Evolutionary conservation across 192 early-diverging fungal genomes (phyloP).

Genomic region (Entomortierella parvispora): DNA sequence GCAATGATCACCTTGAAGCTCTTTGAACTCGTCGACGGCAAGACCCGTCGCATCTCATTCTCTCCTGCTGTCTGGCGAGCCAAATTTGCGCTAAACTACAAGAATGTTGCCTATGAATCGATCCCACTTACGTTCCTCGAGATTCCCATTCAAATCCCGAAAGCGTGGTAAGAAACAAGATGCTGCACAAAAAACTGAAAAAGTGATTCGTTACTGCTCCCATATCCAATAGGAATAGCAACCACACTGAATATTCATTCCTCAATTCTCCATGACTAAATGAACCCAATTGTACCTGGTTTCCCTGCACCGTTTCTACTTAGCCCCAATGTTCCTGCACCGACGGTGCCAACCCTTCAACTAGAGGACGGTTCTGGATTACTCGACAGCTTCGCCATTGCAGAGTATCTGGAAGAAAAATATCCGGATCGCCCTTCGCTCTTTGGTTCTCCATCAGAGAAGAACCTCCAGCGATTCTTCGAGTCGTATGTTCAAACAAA

Average conservation of each 20-base stretch:
- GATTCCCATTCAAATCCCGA: constrained; percentile 20
- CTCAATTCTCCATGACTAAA: background rate
- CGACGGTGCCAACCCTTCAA: constrained; percentile 57
- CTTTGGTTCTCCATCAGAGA: constrained; percentile 43
- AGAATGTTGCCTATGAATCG: constrained; percentile 31
- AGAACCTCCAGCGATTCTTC: constrained; percentile 56
- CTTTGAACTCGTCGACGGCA: constrained; percentile 47
- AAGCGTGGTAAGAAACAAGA: constrained; percentile 21
- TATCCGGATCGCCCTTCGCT: constrained; percentile 62
- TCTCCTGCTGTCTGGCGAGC: constrained; percentile 47
- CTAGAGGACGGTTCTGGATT: constrained; percentile 40
- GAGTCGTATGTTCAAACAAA: constrained; percentile 46
- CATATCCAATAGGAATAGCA: no score
- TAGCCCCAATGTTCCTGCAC: constrained; percentile 10
- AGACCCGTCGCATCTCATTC: constrained; percentile 38
- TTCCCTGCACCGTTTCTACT: background rate
- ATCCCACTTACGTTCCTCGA: constrained; percentile 33
- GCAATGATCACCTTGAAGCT: constrained; percentile 32
- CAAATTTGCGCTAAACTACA: constrained; percentile 38
- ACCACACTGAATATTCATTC: background rate
- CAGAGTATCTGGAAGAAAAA: constrained; percentile 64
- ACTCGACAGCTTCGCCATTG: constrained; percentile 65
- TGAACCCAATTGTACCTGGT: background rate
- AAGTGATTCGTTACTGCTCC: background rate
- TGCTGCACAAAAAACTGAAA: background rate